Evolutionary conservation across 2,329 filamentous ascomycete species (phyloP).

Genomic region (Pyricularia sp.): DNA sequence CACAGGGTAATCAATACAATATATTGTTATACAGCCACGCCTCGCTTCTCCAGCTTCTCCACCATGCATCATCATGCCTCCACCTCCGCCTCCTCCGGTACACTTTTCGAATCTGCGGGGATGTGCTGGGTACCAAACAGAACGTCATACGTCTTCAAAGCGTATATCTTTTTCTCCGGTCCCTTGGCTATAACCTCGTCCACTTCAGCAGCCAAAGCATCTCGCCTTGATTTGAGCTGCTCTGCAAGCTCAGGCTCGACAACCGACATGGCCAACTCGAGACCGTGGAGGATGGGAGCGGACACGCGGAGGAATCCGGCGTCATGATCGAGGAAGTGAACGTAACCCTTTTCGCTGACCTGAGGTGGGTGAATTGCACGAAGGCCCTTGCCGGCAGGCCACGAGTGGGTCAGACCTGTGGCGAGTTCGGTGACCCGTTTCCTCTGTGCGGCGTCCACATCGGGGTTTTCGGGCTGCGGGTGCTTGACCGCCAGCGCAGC

Average conservation of each 20-base stretch:
- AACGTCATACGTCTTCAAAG: conserved; percentile 19
- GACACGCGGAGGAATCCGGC: conserved; percentile 26
- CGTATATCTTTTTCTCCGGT: conserved; percentile 10
- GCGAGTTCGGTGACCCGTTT: conserved; percentile 20
- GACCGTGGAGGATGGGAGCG: conserved; percentile 30
- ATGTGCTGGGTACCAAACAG: conserved; percentile 16
- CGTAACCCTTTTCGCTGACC: conserved; percentile 15
- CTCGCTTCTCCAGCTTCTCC: background rate
- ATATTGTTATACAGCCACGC: background rate
- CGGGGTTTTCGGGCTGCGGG: conserved; percentile 16
- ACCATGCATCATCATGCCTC: background rate
- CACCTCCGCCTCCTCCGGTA: conserved; percentile 6
- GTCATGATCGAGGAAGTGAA: conserved; percentile 22
- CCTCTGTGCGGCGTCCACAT: conserved; percentile 23
- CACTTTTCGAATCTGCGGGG: background rate
- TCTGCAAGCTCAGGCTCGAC: conserved; percentile 24
- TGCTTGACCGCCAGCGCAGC: conserved; percentile 27
- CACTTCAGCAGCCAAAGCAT: conserved; percentile 18
- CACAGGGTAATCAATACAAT: conserved; percentile 1
- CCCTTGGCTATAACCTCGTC: conserved; percentile 11
- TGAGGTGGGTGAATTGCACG: conserved; percentile 24
- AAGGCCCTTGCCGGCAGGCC: conserved; percentile 29
- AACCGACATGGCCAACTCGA: conserved; percentile 33
- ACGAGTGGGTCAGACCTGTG: conserved; percentile 25
- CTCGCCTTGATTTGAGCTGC: conserved; percentile 29